Evolutionary conservation across 352 stramenopile genomes (phyloP).

Genomic region (Phytophthora sojae): DNA sequence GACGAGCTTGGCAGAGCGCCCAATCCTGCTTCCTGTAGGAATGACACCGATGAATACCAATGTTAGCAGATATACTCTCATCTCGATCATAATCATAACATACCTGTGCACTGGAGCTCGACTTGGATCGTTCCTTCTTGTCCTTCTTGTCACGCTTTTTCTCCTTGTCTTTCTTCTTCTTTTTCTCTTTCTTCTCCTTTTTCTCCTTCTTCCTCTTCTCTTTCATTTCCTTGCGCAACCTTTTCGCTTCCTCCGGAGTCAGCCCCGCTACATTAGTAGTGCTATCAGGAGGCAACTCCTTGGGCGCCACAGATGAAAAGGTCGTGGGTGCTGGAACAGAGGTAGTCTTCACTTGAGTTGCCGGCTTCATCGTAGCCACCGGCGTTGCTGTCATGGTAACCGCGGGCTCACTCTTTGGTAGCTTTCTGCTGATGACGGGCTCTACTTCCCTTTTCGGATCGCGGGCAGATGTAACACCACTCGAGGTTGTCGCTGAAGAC

Average conservation of each 20-base stretch:
- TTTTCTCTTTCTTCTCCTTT: conserved; percentile 76
- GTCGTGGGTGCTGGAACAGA: neutral
- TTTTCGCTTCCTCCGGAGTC: conserved; percentile 38
- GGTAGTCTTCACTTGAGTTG: conserved; percentile 17
- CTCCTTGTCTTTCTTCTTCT: conserved; percentile 70
- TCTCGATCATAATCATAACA: neutral
- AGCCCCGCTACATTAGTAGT: conserved; percentile 16
- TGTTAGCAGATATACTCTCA: neutral
- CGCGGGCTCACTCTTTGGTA: conserved; percentile 9
- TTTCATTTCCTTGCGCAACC: conserved; percentile 55
- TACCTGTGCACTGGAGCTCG: conserved; percentile 35
- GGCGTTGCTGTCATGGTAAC: neutral
- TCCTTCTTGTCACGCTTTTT: conserved; percentile 64
- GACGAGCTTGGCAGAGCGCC: conserved; percentile 4
- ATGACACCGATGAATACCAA: conserved; percentile 1
- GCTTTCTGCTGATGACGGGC: conserved; percentile 10
- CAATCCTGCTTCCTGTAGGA: conserved; percentile 23
- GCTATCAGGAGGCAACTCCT: conserved; percentile 16
- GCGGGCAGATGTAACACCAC: conserved; percentile 13
- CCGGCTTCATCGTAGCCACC: conserved; percentile 10
- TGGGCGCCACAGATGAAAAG: conserved; percentile 14
- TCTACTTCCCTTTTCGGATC: conserved; percentile 26
- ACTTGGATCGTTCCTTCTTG: conserved; percentile 58
- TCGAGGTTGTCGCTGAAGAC: conserved; percentile 12
- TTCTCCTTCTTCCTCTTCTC: conserved; percentile 75